Percentiles rank a stretch among this genome's conserved stretches.
phyloP scores from a whole-genome alignment of 805 yeast genomes.

The Candida sakaeoensis region DNA sequence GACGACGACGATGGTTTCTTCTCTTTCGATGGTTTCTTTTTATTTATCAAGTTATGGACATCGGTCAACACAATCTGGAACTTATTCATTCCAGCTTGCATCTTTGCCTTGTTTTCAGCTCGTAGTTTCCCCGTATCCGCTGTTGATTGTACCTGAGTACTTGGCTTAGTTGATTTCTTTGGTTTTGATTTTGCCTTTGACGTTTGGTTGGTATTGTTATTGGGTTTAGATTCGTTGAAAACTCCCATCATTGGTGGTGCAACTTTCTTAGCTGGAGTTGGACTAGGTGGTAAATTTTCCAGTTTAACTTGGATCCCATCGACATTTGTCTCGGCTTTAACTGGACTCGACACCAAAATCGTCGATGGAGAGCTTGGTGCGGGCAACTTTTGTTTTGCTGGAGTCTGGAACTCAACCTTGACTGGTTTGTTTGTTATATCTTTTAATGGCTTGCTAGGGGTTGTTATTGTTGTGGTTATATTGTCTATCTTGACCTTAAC shows the following conservation, averaged over 20 bases:
- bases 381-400: constrained; percentile 27
- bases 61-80: constrained; percentile 47
- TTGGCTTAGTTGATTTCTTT: constrained; percentile 1
- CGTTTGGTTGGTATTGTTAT: background rate
- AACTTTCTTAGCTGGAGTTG: constrained; percentile 33
- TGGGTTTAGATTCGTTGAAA: constrained; percentile 25
- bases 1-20: no score
- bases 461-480: no score
- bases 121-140: constrained; percentile 1
- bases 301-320: background rate
- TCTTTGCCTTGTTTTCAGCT: constrained; percentile 21
- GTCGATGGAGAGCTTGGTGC: constrained; percentile 40
- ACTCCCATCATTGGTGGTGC: constrained; percentile 37
- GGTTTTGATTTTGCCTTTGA: background rate
- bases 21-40: constrained; percentile 11
- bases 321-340: constrained; percentile 10
- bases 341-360: constrained; percentile 34
- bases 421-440: constrained; percentile 22
- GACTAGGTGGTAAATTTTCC: constrained; percentile 26
- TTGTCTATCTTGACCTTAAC: constrained; percentile 23
- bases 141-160: background rate
- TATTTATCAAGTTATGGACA: constrained; percentile 26
- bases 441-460: constrained; percentile 27
- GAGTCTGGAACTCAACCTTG: constrained; percentile 25
- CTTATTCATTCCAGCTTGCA: constrained; percentile 41